phyloP scores from a whole-genome alignment of 192 early-diverging fungal genomes.

The Entomortierella parvispora region DNA sequence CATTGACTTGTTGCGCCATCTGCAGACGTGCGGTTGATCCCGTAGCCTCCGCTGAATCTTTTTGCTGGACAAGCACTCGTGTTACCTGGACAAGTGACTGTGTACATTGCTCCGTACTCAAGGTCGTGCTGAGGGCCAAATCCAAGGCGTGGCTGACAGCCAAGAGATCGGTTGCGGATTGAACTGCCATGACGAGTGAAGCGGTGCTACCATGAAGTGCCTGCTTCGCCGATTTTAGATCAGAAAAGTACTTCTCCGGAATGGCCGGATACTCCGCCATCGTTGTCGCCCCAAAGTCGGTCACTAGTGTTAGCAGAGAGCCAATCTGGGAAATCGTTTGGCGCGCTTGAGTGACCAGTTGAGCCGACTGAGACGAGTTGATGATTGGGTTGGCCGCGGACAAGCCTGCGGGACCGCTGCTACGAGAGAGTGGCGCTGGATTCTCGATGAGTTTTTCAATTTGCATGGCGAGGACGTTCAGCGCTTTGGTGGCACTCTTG shows the following conservation, averaged over 20 bases:
- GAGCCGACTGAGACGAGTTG: conserved; percentile 49
- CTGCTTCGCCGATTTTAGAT: conserved; percentile 70
- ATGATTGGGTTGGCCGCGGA: conserved; percentile 29
- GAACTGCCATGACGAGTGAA: conserved; percentile 66
- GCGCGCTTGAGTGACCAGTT: conserved; percentile 48
- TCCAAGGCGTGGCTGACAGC: conserved; percentile 49
- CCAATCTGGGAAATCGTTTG: conserved; percentile 54
- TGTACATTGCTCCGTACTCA: conserved; percentile 15
- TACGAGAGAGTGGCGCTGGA: conserved; percentile 6
- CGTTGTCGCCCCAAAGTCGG: conserved; percentile 46
- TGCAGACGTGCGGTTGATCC: not conserved
- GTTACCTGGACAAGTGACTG: conserved; percentile 37
- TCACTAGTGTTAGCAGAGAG: conserved; percentile 48
- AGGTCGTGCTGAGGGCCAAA: conserved; percentile 27
- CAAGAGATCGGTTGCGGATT: conserved; percentile 66
- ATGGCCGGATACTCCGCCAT: conserved; percentile 28
- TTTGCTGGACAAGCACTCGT: conserved; percentile 38
- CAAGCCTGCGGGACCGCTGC: conserved; percentile 7
- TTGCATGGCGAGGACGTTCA: conserved; percentile 36
- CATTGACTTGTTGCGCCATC: conserved; percentile 4
- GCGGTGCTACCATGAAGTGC: conserved; percentile 70
- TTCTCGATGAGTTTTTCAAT: conserved; percentile 46
- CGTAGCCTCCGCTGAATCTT: conserved; percentile 30
- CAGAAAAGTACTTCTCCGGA: conserved; percentile 47
- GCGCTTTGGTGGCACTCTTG: conserved; percentile 48